Evolutionary conservation across 2,329 filamentous ascomycete species (phyloP).

Genomic region (Cercospora nicotianae): DNA sequence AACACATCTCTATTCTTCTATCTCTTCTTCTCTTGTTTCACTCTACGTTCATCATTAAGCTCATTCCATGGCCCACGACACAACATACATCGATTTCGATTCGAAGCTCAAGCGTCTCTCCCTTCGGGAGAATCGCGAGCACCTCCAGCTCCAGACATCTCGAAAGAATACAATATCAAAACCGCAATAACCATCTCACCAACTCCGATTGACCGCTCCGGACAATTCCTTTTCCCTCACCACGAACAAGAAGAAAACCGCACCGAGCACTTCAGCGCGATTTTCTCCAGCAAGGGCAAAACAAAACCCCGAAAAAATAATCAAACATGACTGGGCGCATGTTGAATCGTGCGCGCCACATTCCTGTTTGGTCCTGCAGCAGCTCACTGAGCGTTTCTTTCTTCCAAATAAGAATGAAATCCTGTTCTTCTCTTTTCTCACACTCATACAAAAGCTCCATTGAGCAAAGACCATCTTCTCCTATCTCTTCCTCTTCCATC

Average conservation of each 20-base stretch:
- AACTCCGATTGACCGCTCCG: background rate
- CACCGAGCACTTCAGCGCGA: background rate
- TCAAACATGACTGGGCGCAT: conserved; percentile 17
- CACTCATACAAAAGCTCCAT: background rate
- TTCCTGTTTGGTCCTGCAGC: background rate
- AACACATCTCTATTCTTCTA: background rate
- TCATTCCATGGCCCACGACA: background rate
- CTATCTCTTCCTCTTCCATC: background rate
- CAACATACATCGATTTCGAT: background rate
- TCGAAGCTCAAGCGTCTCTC: conserved; percentile 20
- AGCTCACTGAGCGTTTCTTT: background rate
- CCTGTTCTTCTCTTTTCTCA: background rate
- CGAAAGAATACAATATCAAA: background rate
- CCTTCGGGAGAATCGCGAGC: conserved; percentile 18
- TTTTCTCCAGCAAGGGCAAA: background rate
- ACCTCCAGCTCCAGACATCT: conserved; percentile 20
- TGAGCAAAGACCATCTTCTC: background rate
- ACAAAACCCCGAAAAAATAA: background rate
- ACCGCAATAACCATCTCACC: background rate
- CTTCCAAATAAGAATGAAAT: background rate
- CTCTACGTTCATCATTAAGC: background rate
- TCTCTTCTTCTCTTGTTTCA: background rate
- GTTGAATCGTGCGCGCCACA: conserved; percentile 13
- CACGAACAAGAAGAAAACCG: background rate
- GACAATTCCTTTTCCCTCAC: background rate